These are phyloP conservation scores for Leccinum truebloodii DNA, from an alignment of 768 basidiomycete species.

Conservation along the genomic window DNA sequence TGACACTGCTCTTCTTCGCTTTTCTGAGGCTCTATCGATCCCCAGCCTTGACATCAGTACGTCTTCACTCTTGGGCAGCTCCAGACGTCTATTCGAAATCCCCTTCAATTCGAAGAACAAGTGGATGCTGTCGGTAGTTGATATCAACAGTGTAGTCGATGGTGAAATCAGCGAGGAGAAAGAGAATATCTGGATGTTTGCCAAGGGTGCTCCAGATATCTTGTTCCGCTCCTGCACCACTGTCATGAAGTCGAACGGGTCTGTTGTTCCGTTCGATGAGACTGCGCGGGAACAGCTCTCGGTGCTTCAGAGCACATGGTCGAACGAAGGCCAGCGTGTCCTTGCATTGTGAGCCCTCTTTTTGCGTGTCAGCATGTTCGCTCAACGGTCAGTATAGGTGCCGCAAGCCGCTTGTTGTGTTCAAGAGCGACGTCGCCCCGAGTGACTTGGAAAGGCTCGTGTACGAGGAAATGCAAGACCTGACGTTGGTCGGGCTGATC, in stretches of 20 bases:
- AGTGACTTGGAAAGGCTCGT: slow-evolving; percentile 40
- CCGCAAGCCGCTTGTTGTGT: slow-evolving; percentile 28
- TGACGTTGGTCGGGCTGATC: slow-evolving; percentile 51
- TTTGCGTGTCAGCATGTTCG: not conserved
- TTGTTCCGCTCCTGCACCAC: slow-evolving; percentile 41
- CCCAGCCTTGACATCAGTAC: slow-evolving; percentile 22
- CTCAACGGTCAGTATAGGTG: slow-evolving; percentile 18
- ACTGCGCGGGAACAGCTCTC: slow-evolving; percentile 24
- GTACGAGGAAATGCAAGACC: slow-evolving; percentile 36
- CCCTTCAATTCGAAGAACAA: slow-evolving; percentile 55
- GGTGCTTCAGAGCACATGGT: slow-evolving; percentile 42
- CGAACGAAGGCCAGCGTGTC: slow-evolving; percentile 53
- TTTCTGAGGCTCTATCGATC: slow-evolving; percentile 36
- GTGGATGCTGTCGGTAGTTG: slow-evolving; percentile 50
- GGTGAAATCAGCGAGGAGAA: slow-evolving; percentile 3
- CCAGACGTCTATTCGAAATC: slow-evolving; percentile 32
- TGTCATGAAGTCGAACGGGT: slow-evolving; percentile 35
- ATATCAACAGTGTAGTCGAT: not conserved
- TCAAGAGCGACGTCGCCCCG: slow-evolving; percentile 22
- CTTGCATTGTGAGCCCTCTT: slow-evolving; percentile 40
- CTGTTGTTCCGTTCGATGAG: slow-evolving; percentile 32
- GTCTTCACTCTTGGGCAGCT: slow-evolving; percentile 19
- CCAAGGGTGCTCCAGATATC: slow-evolving; percentile 63
- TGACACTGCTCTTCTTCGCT: slow-evolving; percentile 54
- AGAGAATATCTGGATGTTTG: slow-evolving; percentile 37